These are phyloP conservation scores for Wickerhamomyces xylosicus DNA, from an alignment of 805 yeast species.

Conservation along the genomic window DNA sequence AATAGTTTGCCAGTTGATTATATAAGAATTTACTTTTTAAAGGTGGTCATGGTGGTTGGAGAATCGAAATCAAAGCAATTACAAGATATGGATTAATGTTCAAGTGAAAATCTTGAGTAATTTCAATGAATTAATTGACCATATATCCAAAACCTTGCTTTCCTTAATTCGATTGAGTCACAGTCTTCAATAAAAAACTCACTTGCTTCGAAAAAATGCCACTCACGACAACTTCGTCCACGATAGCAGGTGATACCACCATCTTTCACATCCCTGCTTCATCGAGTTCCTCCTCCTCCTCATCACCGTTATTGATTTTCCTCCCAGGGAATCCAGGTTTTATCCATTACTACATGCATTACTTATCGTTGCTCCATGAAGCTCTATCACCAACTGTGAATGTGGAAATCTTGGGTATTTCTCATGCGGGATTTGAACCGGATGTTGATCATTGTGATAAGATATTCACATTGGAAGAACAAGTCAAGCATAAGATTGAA, in stretches of 20 bases:
- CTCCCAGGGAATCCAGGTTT: conserved; percentile 79
- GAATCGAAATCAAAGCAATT: too few relatives aligned
- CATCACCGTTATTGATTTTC: conserved; percentile 35
- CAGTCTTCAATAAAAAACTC: too few relatives aligned
- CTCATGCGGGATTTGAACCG: conserved; percentile 48
- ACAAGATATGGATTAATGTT: too few relatives aligned
- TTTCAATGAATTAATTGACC: too few relatives aligned
- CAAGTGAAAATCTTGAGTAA: too few relatives aligned
- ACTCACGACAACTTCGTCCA: background rate
- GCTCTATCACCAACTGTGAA: conserved; percentile 21
- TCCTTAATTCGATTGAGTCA: too few relatives aligned
- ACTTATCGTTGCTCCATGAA: conserved; percentile 32
- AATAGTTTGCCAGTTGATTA: too few relatives aligned
- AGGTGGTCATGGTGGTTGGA: too few relatives aligned
- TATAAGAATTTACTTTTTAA: too few relatives aligned
- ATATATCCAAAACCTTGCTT: too few relatives aligned
- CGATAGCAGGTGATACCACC: background rate
- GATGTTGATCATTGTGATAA: conserved; percentile 9
- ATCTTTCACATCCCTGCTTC: conserved; percentile 5
- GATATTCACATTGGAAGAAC: conserved; percentile 38
- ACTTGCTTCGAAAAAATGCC: too few relatives aligned
- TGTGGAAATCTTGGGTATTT: conserved; percentile 46
- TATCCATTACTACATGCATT: conserved; percentile 50
- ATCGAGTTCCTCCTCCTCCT: conserved; percentile 5
- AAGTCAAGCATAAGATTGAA: conserved; percentile 45